Base-by-base conservation (phyloP, 768 basidiomycete species). In the Kwoniella europaea region DNA sequence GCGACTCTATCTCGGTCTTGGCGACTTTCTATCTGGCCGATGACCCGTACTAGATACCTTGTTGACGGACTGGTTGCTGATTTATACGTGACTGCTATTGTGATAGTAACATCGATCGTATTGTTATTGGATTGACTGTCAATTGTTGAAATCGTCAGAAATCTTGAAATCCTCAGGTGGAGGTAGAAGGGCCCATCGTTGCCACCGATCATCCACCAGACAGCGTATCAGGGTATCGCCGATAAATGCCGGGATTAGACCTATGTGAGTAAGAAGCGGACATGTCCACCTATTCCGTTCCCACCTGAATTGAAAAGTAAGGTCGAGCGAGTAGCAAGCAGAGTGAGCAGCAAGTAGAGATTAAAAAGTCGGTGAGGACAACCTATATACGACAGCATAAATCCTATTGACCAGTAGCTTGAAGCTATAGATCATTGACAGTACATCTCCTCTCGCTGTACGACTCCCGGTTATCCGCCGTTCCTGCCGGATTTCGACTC, bases 171-270 rank as follows among this genome's bases (percentile, higher is more conserved):
- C 16, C 5, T 44, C 41, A 50, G 53, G 63, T 63, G 63, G 63
- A 63, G 63, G 63, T 63, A 35, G 35, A 35, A 35, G 35, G 35
- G 35, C 4, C 4, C 6, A 35, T 42, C 18, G 42, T 62, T 67
- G 65, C 29, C 43, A 67, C 29, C 22, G 27, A n/a, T 15, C 50
- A 10, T 35, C 50, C 4, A 46, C 42, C 9, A n/a, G n/a, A 9
- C 7, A n/a, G 20, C 43, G 4, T 18, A n/a, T 18, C 42, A 22
- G 15, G 10, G 10, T 59, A 68, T 68, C 67, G 43, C 67, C 65
- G 65, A 58, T n/a, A 68, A 68, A 68, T 62, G 16, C 67, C 67
- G 67, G 18, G 2, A 22, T 29, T 27, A 46, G 1, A 41, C 58
- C 3, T 5, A 41, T 24, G 29, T 16, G 9, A 56, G 22, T 16